Base-by-base conservation (phyloP, 2,329 filamentous ascomycete genomes). In the Chaetomium strumarium region DNA sequence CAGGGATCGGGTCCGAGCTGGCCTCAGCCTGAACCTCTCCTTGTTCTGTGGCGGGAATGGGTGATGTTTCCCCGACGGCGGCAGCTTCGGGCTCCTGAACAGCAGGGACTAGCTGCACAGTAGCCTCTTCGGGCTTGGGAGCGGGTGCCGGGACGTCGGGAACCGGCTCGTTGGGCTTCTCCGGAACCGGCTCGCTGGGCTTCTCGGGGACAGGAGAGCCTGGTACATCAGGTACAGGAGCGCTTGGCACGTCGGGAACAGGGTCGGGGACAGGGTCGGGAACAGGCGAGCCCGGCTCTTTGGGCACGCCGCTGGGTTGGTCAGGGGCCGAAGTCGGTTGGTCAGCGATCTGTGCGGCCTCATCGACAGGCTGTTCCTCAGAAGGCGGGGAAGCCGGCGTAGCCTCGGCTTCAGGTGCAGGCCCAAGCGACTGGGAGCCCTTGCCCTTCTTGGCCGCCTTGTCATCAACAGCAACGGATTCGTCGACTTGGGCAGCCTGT, bases 391-490 rank as follows among this genome's bases (percentile, higher is more conserved):
- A 33, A 20, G 44, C 13, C 1, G 34, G 33, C 33, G 34, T 29
- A 1, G 42, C 4, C 19, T n/a, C 46, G 16, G 33, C 14, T 13
- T 46, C 40, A 13, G 39, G 17, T 31, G 53, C 53, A 13, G 49
- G 51, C 10, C 55, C 52, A n/a, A 33, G 16, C 10, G 45, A 47
- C 46, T 56, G 51, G 24, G 49, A 55, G 29, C 53, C 58, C 59
- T 61, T 57, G 37, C 46, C 36, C 56, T 63, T 65, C 57, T 62
- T 65, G 17, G 42, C 13, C 2, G 11, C 38, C 38, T 31, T 12
- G 19, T 40, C 36, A 16, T 31, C 47, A 8, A 36, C 12, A 12
- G 34, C 11, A 14, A 37, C 13, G 4, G 33, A 2, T 16, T 42
- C 17, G 3, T 43, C 34, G 16, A 19, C 29, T 14, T 14, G 3